These are phyloP conservation scores for Aspergillus texensis DNA, from an alignment of 2,329 filamentous ascomycete genomes.

Conservation along the genomic window DNA sequence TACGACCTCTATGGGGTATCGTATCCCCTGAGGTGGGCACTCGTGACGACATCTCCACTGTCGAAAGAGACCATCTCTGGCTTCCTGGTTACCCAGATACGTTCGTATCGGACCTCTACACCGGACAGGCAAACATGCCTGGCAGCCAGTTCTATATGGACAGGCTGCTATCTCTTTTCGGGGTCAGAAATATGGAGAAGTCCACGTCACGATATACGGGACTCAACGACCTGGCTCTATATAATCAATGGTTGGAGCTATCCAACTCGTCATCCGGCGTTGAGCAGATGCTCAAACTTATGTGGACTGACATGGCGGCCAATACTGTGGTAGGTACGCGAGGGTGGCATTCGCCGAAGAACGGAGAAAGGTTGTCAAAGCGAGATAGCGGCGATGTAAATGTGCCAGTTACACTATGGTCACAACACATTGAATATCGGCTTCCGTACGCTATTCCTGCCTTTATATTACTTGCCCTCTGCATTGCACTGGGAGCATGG, in stretches of 20 bases:
- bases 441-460: too few species aligned
- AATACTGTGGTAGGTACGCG: conserved; percentile 2
- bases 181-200: background rate
- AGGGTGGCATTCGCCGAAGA: background rate
- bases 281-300: background rate
- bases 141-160: background rate
- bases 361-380: too few species aligned
- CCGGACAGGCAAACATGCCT: background rate
- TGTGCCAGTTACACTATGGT: too few species aligned
- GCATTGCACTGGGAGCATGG: too few species aligned
- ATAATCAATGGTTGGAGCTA: background rate
- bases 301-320: conserved; percentile 4
- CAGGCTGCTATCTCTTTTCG: background rate
- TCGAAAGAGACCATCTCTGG: background rate
- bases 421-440: too few species aligned
- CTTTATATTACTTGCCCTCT: too few species aligned
- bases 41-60: background rate
- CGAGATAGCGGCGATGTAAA: too few species aligned
- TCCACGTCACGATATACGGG: background rate
- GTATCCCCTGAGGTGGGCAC: background rate
- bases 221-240: background rate
- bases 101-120: background rate
- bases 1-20: background rate
- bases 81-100: background rate
- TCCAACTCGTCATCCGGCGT: background rate